Percentiles rank a stretch among this genome's conserved stretches.
These are phyloP conservation scores for Amorphotheca resinae DNA, from an alignment of 495 filamentous ascomycete species.

Conservation along the genomic window DNA sequence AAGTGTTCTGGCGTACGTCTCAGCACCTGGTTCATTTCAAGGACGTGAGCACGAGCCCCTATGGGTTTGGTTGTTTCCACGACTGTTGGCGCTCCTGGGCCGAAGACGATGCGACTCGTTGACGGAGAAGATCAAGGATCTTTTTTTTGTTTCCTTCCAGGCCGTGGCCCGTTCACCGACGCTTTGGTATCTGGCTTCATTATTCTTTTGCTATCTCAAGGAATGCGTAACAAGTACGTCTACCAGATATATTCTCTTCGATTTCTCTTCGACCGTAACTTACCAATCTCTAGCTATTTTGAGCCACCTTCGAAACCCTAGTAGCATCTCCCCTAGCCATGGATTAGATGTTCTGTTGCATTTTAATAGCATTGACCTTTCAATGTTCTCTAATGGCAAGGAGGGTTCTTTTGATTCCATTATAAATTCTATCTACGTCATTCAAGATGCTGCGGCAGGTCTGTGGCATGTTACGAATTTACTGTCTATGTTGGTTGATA, in stretches of 20 bases:
- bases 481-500: conserved; percentile 24
- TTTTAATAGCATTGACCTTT: conserved; percentile 1
- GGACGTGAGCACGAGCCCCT: conserved; percentile 47
- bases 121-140: conserved; percentile 33
- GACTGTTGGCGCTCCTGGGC: conserved; percentile 45
- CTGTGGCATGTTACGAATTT: conserved; percentile 21
- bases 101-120: conserved; percentile 29
- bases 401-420: not conserved
- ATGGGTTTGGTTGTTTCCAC: conserved; percentile 67
- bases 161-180: conserved; percentile 24
- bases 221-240: conserved; percentile 17
- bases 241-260: not conserved
- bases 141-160: conserved; percentile 34
- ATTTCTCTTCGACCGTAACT: not conserved
- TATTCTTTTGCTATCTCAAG: conserved; percentile 32
- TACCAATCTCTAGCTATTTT: conserved; percentile 6
- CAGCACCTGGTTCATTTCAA: conserved; percentile 21
- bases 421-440: conserved; percentile 8
- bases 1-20: conserved; percentile 44
- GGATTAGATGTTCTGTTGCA: conserved; percentile 3
- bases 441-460: conserved; percentile 3
- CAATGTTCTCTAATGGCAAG: not conserved
- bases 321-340: conserved; percentile 3
- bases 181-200: conserved; percentile 34
- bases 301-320: conserved; percentile 10